Evolutionary conservation across 805 yeast genomes (phyloP).

Genomic region (Kregervanrija fluxuum): DNA sequence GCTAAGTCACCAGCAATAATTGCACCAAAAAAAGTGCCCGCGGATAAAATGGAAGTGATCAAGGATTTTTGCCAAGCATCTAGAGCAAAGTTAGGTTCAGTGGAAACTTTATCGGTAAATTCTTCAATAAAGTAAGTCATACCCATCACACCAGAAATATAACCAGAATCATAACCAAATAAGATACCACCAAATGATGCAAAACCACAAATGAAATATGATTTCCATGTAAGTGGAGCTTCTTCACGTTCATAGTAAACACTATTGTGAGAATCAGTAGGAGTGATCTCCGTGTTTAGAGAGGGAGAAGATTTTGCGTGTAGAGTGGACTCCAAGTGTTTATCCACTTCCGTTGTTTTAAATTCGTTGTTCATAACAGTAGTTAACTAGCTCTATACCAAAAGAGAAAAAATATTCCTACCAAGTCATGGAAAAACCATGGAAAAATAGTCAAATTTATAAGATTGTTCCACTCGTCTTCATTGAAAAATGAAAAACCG

Average conservation of each 20-base stretch:
- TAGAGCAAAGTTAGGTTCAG: constrained; percentile 13
- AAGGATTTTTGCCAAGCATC: constrained; percentile 30
- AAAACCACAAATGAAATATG: constrained; percentile 39
- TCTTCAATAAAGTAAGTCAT: constrained; percentile 39
- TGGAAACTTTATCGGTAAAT: constrained; percentile 16
- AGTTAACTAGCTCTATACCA: too few species aligned
- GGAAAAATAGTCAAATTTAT: too few species aligned
- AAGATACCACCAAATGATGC: constrained; percentile 65
- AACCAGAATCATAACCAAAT: constrained; percentile 63
- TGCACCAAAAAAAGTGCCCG: constrained; percentile 66
- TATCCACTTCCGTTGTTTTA: too few species aligned
- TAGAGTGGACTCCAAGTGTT: too few species aligned
- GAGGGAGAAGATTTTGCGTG: too few species aligned
- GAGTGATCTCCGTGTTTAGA: too few species aligned
- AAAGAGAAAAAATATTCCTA: too few species aligned
- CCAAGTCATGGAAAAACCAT: too few species aligned
- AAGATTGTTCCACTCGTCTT: too few species aligned
- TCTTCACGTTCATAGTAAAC: constrained; percentile 20
- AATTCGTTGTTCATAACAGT: too few species aligned
- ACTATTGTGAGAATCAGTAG: too few species aligned
- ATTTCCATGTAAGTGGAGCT: constrained; percentile 28
- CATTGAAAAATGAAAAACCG: too few species aligned
- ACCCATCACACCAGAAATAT: constrained; percentile 56
- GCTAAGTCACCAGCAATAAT: constrained; percentile 49
- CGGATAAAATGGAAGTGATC: constrained; percentile 63